These are phyloP conservation scores for Pyrus hybrid DNA, from an alignment of 331 rosid species.

Conservation along the genomic window DNA sequence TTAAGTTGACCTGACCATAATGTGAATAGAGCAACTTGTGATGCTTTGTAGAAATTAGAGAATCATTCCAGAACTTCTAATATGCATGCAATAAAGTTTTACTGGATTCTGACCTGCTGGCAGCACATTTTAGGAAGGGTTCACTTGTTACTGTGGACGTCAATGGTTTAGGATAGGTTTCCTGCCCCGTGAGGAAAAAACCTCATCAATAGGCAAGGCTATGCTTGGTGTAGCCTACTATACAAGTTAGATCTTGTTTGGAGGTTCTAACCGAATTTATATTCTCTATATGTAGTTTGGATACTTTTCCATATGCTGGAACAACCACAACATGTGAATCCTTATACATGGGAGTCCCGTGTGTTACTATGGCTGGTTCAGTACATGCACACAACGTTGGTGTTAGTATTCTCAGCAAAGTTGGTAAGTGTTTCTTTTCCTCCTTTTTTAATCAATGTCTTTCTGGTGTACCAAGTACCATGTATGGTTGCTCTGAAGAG, in stretches of 20 bases:
- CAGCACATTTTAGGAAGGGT: neutral
- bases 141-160: neutral
- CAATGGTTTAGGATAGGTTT: no score
- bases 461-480: neutral
- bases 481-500: neutral
- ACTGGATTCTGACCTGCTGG: neutral
- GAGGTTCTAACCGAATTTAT: conserved; percentile 4
- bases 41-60: neutral
- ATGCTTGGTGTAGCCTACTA: no score
- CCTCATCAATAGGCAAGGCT: no score
- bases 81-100: neutral
- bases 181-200: no score
- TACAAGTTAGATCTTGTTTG: conserved; percentile 11
- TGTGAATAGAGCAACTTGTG: neutral
- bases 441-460: neutral
- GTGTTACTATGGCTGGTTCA: conserved; percentile 96
- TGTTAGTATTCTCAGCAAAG: conserved; percentile 88
- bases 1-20: neutral
- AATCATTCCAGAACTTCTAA: neutral
- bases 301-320: conserved; percentile 97
- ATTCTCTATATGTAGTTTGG: conserved; percentile 54
- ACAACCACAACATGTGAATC: conserved; percentile 97
- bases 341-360: conserved; percentile 96
- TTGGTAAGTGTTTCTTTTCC: conserved; percentile 46
- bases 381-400: conserved; percentile 99